Evolutionary conservation across 108 stramenopile genomes (phyloP).

Genomic region (Bacterosira constricta): DNA sequence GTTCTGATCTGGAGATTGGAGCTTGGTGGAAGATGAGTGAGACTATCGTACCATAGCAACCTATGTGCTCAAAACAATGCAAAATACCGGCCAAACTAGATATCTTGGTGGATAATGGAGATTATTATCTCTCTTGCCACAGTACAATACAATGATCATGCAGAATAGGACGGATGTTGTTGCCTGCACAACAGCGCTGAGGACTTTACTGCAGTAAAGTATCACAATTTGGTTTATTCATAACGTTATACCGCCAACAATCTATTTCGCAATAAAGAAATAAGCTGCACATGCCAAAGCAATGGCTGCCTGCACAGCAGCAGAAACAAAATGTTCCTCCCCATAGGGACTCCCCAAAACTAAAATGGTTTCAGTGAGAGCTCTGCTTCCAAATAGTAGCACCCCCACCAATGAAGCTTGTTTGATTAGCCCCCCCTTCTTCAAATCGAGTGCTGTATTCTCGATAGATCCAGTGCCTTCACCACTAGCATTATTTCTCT

Average conservation of each 20-base stretch:
- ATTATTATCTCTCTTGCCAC: neutral
- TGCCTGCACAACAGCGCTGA: neutral
- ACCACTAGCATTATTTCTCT: slow-evolving; percentile 25
- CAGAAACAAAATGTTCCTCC: slow-evolving; percentile 34
- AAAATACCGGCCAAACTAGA: too few species aligned
- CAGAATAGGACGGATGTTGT: neutral
- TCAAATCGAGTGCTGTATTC: slow-evolving; percentile 36
- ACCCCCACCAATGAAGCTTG: slow-evolving; percentile 41
- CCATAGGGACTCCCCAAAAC: slow-evolving; percentile 34
- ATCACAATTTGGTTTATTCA: neutral
- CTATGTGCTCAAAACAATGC: too few species aligned
- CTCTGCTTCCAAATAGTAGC: slow-evolving; percentile 43
- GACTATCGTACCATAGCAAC: too few species aligned
- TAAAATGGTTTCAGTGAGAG: slow-evolving; percentile 39
- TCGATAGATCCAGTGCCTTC: slow-evolving; percentile 20
- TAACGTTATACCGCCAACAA: neutral
- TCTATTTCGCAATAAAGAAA: slow-evolving; percentile 42
- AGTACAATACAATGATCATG: too few species aligned
- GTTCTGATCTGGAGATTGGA: too few species aligned
- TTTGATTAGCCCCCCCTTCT: slow-evolving; percentile 46
- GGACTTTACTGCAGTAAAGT: neutral
- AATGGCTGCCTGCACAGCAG: slow-evolving; percentile 29
- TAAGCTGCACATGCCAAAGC: slow-evolving; percentile 42
- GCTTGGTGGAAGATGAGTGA: too few species aligned
- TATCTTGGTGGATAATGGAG: too few species aligned